Conservation (phyloP, 306 rosid genomes). For the Glycine soja region DNA sequence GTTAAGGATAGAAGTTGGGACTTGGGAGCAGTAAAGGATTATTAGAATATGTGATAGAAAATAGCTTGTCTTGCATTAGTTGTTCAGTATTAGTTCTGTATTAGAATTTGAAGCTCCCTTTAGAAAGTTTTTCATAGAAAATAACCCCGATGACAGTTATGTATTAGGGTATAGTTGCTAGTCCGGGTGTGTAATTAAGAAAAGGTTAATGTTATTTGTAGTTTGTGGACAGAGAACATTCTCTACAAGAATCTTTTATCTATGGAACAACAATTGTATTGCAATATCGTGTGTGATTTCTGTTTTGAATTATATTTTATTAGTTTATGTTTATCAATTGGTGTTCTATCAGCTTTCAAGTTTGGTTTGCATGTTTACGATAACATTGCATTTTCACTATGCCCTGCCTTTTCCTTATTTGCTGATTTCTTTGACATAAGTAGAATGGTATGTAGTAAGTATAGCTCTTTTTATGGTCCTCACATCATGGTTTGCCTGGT, state of each 20-base stretch:
- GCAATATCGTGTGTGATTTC: not conserved
- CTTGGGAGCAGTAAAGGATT: not conserved
- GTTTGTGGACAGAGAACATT: not conserved
- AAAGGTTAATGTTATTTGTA: not conserved
- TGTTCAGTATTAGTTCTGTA: not conserved
- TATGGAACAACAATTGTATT: not conserved
- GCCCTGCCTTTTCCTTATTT: constrained; percentile 5
- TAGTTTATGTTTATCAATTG: not conserved
- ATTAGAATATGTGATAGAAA: not conserved
- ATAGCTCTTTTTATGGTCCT: constrained; percentile 31
- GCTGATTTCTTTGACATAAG: constrained; percentile 13
- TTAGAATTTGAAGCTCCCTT: not conserved
- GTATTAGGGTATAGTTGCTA: not conserved
- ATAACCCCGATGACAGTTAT: not conserved
- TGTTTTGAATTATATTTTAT: not conserved
- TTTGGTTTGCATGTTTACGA: constrained; percentile 6
- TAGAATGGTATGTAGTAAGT: constrained; percentile 10
- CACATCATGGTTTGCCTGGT: constrained; percentile 21
- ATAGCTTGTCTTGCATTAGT: not conserved
- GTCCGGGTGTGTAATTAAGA: not conserved
- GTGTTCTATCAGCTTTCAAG: not conserved
- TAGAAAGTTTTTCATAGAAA: not conserved
- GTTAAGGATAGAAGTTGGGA: not conserved
- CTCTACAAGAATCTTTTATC: not conserved
- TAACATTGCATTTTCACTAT: not conserved